Evolutionary conservation across 345 rosid genomes (phyloP), one percentile per base, ranked within the genome.

Genomic region (Triadica sebifera): DNA sequence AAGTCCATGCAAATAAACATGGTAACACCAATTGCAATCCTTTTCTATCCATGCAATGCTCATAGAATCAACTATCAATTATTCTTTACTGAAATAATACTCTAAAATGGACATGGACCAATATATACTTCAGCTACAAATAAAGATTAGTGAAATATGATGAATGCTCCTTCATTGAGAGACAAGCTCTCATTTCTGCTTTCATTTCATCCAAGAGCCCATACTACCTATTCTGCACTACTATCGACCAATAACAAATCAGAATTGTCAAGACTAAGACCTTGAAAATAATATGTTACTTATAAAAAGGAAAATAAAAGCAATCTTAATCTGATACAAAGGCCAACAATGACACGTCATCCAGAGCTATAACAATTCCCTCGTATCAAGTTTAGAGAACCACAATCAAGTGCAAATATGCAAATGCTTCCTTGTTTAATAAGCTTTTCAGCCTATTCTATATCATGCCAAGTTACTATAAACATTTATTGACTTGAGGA

Each of bases 1-100:
- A 76, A 67, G 56, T 51, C 66, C 66, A 8, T 7, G 17, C 67
- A 72, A 50, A 66, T 74, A 49, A 75, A 50, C 74, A 49, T 62
- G 65, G 39, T 34, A 69, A 53, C 56, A 34, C 39, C 19, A n/a
- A 64, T 39, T 63, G 41, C 43, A 74, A 29, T 51, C 62, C 25
- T 71, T 71, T 47, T 45, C 65, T 12, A 61, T 49, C 69, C 39
- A 55, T 24, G 67, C 43, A 24, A 15, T 34, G 67, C 47, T n/a
- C 19, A 52, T 15, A 46, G 41, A 71, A 65, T 62, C 17, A 51
- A 71, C 49, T 24, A 34, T 29, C 12, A 58, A n/a, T 67, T 45
- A 22, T 52, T 22, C 45, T 46, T 46, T 11, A 70, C 7, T 29
- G n/a, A 41, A 41, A 47, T 51, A 24, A 72, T 53, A 34, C 49